Conservation (phyloP, 176 grass and related monocot species). For the Avena sativa region DNA sequence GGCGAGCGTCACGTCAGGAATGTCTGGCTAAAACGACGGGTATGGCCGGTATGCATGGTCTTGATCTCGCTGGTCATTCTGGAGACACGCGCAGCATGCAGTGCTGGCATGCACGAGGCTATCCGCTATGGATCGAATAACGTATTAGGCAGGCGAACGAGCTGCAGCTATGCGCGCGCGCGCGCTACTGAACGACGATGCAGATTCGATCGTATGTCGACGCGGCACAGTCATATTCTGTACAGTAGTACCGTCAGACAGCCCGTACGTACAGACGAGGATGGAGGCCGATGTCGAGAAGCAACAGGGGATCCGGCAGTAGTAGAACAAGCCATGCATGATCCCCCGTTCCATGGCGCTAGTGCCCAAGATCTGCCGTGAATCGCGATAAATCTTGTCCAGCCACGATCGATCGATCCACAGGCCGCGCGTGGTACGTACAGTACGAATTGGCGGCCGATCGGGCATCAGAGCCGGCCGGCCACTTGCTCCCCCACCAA, state of each 20-base stretch:
- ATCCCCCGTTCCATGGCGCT: neutral
- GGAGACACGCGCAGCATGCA: neutral
- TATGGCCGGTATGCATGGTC: neutral
- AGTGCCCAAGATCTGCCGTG: neutral
- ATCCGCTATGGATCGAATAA: no score
- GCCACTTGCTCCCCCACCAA: neutral
- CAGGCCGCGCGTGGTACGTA: neutral
- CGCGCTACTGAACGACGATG: no score
- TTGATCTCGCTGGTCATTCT: neutral
- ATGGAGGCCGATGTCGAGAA: slow-evolving; percentile 4
- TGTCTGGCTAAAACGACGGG: slow-evolving; percentile 15
- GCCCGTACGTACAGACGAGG: neutral
- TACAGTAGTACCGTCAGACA: neutral
- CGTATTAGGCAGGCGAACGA: no score
- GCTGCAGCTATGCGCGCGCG: no score
- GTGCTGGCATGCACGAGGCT: neutral
- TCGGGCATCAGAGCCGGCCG: slow-evolving; percentile 1
- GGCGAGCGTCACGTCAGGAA: slow-evolving; percentile 11
- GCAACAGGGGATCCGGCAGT: neutral
- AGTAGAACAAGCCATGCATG: neutral
- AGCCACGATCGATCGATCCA: neutral
- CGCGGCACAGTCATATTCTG: neutral
- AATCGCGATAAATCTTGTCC: neutral
- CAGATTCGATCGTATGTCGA: no score
- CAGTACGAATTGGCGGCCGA: neutral